phyloP scores from a whole-genome alignment of 257 asterid genomes.

The Coffea eugenioides region DNA sequence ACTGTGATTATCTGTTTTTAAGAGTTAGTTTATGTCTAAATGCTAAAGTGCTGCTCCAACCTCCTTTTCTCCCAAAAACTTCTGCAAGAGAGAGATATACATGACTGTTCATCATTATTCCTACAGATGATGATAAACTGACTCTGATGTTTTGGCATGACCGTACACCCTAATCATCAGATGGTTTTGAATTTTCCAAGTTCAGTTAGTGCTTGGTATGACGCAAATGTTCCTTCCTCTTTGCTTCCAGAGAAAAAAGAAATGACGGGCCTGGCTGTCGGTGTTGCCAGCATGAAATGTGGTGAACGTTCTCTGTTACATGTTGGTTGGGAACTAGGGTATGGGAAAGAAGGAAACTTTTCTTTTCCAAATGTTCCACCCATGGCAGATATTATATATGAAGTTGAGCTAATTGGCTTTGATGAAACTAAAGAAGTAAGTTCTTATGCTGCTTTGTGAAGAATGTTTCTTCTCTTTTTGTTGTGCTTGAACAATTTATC shows the following conservation, averaged over 20 bases:
- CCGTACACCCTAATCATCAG: neutral
- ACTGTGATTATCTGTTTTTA: neutral
- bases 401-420: constrained; percentile 93
- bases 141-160: neutral
- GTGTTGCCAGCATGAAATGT: constrained; percentile 78
- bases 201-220: constrained; percentile 2
- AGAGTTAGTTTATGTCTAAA: neutral
- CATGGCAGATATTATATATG: constrained; percentile 74
- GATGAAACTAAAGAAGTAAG: constrained; percentile 95
- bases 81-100: neutral
- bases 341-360: constrained; percentile 94
- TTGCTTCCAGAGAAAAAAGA: constrained; percentile 76
- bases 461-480: neutral
- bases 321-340: constrained; percentile 91
- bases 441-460: constrained; percentile 17
- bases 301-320: constrained; percentile 81
- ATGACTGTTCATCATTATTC: constrained; percentile 1
- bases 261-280: constrained; percentile 86
- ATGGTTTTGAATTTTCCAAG: neutral
- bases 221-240: constrained; percentile 15
- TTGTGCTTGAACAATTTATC: constrained; percentile 4
- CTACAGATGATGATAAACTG: neutral
- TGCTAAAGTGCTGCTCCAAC: neutral
- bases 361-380: constrained; percentile 98
- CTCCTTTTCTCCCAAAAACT: neutral